Conservation (phyloP, 192 early-diverging fungal genomes). For the Allomyces macrogynus region DNA sequence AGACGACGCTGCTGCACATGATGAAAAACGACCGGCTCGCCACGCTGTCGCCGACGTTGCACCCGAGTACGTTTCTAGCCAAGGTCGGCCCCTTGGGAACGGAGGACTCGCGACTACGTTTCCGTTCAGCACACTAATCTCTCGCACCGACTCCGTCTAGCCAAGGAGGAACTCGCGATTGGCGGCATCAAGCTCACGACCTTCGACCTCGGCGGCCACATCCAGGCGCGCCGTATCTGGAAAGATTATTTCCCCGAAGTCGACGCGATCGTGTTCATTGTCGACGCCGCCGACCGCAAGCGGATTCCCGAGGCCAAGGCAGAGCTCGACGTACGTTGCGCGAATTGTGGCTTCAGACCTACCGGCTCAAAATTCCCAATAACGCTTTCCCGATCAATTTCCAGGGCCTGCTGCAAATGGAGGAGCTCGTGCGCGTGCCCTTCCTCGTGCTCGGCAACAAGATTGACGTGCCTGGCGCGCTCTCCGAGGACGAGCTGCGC, state of each 20-base stretch:
- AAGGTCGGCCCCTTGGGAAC: no score
- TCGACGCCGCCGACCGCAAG: slow-evolving; percentile 69
- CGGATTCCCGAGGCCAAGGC: slow-evolving; percentile 79
- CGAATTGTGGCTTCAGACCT: no score
- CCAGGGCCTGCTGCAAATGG: slow-evolving; percentile 73
- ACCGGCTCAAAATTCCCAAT: no score
- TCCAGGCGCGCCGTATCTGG: slow-evolving; percentile 93
- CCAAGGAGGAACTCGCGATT: slow-evolving; percentile 91
- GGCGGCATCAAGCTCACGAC: slow-evolving; percentile 95
- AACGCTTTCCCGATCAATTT: no score
- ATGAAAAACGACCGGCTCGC: slow-evolving; percentile 96
- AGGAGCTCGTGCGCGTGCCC: slow-evolving; percentile 76
- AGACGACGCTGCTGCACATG: slow-evolving; percentile 98
- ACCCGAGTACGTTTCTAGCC: slow-evolving; percentile 40
- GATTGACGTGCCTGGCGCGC: slow-evolving; percentile 84
- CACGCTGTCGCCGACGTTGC: slow-evolving; percentile 81
- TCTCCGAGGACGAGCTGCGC: slow-evolving; percentile 81
- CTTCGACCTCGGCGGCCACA: slow-evolving; percentile 92
- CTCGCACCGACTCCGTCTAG: no score
- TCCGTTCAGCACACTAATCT: no score
- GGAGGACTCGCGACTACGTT: no score
- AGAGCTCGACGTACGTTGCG: slow-evolving; percentile 63
- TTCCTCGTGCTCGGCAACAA: slow-evolving; percentile 98
- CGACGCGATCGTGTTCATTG: slow-evolving; percentile 92
- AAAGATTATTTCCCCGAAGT: slow-evolving; percentile 98